Conservation (phyloP, 306 rosid genomes). For the Senna siamea region DNA sequence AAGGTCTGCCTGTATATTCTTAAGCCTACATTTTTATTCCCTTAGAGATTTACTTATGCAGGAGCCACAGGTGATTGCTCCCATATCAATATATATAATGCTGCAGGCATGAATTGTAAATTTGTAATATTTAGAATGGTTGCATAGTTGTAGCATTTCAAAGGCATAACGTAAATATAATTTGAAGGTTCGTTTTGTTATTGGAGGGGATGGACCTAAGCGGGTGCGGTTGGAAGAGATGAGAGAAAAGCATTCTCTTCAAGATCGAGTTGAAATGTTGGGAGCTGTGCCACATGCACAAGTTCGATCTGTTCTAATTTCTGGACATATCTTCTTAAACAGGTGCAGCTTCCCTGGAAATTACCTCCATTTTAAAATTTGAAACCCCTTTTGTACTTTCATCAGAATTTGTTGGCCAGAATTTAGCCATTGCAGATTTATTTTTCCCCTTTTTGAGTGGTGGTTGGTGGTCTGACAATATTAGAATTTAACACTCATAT, state of each 20-base stretch:
- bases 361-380: not conserved
- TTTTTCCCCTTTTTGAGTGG: not conserved
- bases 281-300: conserved; percentile 87
- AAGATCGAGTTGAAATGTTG: conserved; percentile 95
- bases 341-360: conserved; percentile 49
- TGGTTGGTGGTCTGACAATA: not conserved
- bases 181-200: conserved; percentile 79
- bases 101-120: conserved; percentile 6
- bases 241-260: conserved; percentile 93
- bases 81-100: conserved; percentile 15
- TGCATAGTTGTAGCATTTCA: conserved; percentile 20
- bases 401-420: conserved; percentile 18
- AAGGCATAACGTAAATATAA: conserved; percentile 38
- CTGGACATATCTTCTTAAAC: conserved; percentile 93
- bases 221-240: conserved; percentile 95
- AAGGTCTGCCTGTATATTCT: not conserved
- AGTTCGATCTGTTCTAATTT: conserved; percentile 73
- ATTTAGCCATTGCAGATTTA: not conserved
- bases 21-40: conserved; percentile 12
- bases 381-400: conserved; percentile 7
- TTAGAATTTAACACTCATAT: not conserved
- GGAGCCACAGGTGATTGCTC: not conserved
- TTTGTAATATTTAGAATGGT: conserved; percentile 7
- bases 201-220: conserved; percentile 95
- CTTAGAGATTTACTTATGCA: conserved; percentile 9